phyloP scores from a whole-genome alignment of 768 basidiomycete genomes.

The Pulveroboletus sp. region DNA sequence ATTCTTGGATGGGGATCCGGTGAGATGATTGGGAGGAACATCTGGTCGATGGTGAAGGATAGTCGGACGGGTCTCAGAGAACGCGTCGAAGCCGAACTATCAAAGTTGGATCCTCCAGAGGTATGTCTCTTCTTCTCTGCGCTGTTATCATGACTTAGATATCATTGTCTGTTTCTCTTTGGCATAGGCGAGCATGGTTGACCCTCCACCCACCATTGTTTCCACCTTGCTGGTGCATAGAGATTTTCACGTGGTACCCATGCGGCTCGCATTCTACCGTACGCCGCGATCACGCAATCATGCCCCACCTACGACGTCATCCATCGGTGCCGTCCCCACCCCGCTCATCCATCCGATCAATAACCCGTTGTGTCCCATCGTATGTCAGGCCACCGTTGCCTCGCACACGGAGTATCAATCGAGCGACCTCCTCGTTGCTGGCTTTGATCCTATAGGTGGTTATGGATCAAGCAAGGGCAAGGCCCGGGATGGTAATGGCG shows the following conservation, averaged over 20 bases:
- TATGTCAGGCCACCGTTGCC: constrained; percentile 30
- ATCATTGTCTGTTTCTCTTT: neutral
- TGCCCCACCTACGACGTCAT: neutral
- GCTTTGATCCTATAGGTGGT: neutral
- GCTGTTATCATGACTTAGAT: neutral
- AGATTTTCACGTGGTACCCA: constrained; percentile 29
- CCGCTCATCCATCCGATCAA: constrained; percentile 16
- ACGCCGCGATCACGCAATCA: constrained; percentile 20
- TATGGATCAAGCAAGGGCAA: neutral
- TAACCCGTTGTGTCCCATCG: constrained; percentile 24
- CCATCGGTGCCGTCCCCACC: neutral
- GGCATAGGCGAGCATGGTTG: constrained; percentile 7
- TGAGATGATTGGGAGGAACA: constrained; percentile 50
- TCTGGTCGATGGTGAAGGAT: constrained; percentile 39
- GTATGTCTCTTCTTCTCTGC: constrained; percentile 9
- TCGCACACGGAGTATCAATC: neutral
- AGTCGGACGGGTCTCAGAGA: constrained; percentile 15
- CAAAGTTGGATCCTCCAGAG: constrained; percentile 15
- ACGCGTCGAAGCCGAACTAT: constrained; percentile 27
- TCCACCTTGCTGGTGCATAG: constrained; percentile 38
- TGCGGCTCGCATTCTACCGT: constrained; percentile 39
- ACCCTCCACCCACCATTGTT: constrained; percentile 20
- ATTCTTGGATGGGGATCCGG: constrained; percentile 62
- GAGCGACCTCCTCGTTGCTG: neutral
- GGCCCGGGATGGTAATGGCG: neutral